Base-by-base conservation (phyloP, 768 basidiomycete genomes). In the Tricholoma sp. region DNA sequence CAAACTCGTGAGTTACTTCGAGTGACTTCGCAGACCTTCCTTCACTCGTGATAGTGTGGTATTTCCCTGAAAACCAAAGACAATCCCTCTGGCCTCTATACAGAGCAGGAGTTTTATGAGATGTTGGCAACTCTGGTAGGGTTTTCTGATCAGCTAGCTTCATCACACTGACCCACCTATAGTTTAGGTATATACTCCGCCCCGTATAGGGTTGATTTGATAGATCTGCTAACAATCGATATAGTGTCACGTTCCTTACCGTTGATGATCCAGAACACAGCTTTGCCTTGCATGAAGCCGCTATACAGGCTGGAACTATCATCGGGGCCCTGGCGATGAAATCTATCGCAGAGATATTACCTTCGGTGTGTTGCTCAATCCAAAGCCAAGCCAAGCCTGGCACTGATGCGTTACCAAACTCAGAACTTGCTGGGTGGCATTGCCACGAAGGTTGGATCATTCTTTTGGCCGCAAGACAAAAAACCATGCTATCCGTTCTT, bases 101-200 rank as follows among this genome's bases (percentile, higher is more conserved):
- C 78, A 0, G 76, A 74, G 57, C 68, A 77, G 34, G 78, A 82
- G 59, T 56, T 80, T 11, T 80, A 74, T 56, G 74, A 78, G 39
- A 78, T 78, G 72, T 66, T 79, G n/a, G 31, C 68, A 3, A 62
- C 57, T 11, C 60, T 75, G 10, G 74, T 74, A 59, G 45, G 71
- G 57, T 9, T 45, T 13, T 39, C 4, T 15, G 37, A 39, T 24
- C 24, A 24, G 24, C 4, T 24, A 39, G 11, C 37, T 39, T 39
- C 15, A 6, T 15, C 15, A 39, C 12, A 39, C 37, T n/a, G 15
- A 10, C 15, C 15, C 37, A 39, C 37, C 15, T 10, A 39, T 39
- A 39, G 37, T 39, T 39, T 5, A 39, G 12, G 37, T 15, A 39
- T 13, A 15, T 39, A 39, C 13, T 15, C 37, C 13, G 11, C 37